phyloP scores from a whole-genome alignment of 306 rosid species.

The Trifolium dubium region DNA sequence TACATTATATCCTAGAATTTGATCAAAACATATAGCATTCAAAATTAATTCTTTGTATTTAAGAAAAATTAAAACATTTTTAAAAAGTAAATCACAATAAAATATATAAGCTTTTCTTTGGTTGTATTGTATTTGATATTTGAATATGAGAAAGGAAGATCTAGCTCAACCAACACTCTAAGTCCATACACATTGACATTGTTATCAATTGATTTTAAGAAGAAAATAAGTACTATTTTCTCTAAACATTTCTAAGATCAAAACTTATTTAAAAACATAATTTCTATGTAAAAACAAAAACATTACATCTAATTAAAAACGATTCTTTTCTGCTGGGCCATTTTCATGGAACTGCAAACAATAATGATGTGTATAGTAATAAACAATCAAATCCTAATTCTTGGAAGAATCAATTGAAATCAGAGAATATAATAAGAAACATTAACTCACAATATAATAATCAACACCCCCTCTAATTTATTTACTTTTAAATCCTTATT shows the following conservation, averaged over 20 bases:
- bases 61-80: background rate
- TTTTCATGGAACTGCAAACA: constrained; percentile 44
- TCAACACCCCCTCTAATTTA: too few relatives aligned
- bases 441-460: background rate
- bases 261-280: too few relatives aligned
- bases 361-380: constrained; percentile 51
- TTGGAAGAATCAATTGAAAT: constrained; percentile 35
- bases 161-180: too few relatives aligned
- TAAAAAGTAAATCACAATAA: background rate
- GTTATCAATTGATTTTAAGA: too few relatives aligned
- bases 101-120: background rate
- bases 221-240: too few relatives aligned
- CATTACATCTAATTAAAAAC: background rate
- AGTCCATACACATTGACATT: too few relatives aligned
- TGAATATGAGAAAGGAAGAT: too few relatives aligned
- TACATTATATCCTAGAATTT: background rate
- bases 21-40: background rate
- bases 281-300: too few relatives aligned
- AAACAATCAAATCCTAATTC: constrained; percentile 50
- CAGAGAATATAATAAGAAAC: constrained; percentile 34
- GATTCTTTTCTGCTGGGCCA: background rate
- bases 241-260: too few relatives aligned
- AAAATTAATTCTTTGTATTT: background rate
- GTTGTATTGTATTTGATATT: too few relatives aligned
- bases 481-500: too few relatives aligned